Percentiles rank a stretch among this genome's conserved stretches.
Evolutionary conservation across 73 alveolate species (phyloP).

Genomic region (Effrenium voratum): DNA sequence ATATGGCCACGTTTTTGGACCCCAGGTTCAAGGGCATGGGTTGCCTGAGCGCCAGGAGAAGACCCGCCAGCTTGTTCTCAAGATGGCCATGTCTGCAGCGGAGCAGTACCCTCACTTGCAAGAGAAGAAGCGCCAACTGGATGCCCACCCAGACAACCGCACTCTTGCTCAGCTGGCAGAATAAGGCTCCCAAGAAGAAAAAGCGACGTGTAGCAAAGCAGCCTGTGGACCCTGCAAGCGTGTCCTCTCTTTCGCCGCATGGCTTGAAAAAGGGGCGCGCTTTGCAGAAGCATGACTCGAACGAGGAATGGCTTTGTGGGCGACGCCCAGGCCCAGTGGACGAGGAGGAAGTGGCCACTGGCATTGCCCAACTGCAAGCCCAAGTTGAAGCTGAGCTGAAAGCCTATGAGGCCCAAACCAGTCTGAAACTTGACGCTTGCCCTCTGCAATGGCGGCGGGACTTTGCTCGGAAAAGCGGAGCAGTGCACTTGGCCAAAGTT

Average conservation of each 20-base stretch:
- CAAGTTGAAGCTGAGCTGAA: neutral
- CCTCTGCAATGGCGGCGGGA: neutral
- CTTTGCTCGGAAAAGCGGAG: neutral
- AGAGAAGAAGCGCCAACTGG: neutral
- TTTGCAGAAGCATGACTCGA: neutral
- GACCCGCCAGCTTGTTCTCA: neutral
- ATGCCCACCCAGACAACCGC: neutral
- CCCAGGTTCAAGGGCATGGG: neutral
- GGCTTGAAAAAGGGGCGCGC: neutral
- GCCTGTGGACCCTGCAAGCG: neutral
- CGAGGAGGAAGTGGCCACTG: neutral
- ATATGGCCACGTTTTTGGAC: neutral
- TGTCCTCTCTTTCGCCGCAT: neutral
- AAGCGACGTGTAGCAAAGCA: neutral
- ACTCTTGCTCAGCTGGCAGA: neutral
- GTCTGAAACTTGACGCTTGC: neutral
- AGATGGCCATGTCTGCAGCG: neutral
- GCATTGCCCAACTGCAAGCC: neutral
- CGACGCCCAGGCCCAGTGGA: neutral
- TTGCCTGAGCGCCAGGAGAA: neutral
- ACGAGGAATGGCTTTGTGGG: neutral
- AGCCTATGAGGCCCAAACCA: neutral
- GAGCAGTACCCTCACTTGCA: neutral
- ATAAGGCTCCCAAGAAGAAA: neutral
- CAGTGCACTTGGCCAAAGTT: neutral